Base-by-base conservation (phyloP, 768 basidiomycete genomes). In the Lactarius tabidus region DNA sequence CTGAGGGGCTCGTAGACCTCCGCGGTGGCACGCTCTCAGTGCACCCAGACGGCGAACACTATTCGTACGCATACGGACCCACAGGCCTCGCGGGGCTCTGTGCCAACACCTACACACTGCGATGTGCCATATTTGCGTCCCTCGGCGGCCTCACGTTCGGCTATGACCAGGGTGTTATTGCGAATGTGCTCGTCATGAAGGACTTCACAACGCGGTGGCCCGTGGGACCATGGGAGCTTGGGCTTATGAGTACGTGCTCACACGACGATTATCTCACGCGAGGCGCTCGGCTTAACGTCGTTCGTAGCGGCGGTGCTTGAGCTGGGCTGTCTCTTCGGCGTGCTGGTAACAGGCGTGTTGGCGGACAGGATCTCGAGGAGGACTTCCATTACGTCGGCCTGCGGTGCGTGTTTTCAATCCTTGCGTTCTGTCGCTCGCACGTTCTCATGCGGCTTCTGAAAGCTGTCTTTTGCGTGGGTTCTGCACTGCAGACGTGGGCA, bases 111-210 rank as follows among this genome's bases (percentile, higher is more conserved):
- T 89, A 87, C 68, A 82, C 86, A 5, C 74, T 87, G 9, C 76
- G 84, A 1, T 91, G 89, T 66, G 89, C 87, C 5, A 77, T 87
- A 56, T 90, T 91, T 68, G 90, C 87, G 0, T 88, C 86, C 12
- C 83, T 92, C 69, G 90, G 90, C 1, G 90, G 90, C 0, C 72
- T 91, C 62, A 84, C 87, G 17, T 92, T 92, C 74, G 90, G 90
- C 10, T 92, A 92, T 71, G 90, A 91, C 70, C 90, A 92, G 71
- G 90, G 90, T 41, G 91, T 92, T 62, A 91, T 93, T 68, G 89
- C 91, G 3, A 93, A 93, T 72, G 85, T 93, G 17, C 80, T 93
- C 15, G 89, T 93, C 15, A 93, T 93, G 91, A 77, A 79, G 45
- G 87, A 91, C 69, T 93, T 93, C 69, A 68, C 83, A 31, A 69